phyloP scores from a whole-genome alignment of 2,329 filamentous ascomycete species.

The Hortaea werneckii region DNA sequence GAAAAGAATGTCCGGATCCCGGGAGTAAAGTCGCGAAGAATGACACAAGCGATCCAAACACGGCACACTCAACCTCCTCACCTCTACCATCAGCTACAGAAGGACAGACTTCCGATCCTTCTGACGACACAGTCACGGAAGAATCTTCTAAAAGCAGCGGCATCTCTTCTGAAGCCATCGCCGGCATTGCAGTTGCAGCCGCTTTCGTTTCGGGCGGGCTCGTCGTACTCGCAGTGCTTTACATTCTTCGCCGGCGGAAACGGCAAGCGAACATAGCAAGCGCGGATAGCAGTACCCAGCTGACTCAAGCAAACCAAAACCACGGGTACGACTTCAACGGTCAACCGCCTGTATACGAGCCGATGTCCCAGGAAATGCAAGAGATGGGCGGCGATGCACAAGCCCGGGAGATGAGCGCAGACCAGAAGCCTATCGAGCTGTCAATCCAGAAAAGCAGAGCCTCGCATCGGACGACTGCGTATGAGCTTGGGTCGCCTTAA shows the following conservation, averaged over 20 bases:
- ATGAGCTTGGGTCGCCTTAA: not conserved
- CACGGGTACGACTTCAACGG: not conserved
- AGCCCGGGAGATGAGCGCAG: not conserved
- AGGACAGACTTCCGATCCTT: not conserved
- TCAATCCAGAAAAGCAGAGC: not conserved
- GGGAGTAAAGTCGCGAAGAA: not conserved
- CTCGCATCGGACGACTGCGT: not conserved
- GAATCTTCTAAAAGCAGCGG: not conserved
- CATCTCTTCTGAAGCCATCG: not conserved
- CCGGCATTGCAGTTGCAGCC: constrained; percentile 9
- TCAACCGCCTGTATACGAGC: not conserved
- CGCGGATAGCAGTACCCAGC: not conserved
- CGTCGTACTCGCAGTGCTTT: not conserved
- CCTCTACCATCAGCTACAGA: not conserved
- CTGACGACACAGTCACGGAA: not conserved
- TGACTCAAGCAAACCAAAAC: not conserved
- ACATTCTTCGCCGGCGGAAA: not conserved
- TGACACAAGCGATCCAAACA: not conserved
- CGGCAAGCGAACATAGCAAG: not conserved
- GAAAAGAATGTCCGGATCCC: not conserved
- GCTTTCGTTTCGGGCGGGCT: not conserved
- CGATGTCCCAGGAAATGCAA: not conserved
- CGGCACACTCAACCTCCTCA: not conserved
- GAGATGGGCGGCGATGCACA: not conserved
- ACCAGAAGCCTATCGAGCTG: not conserved